Base-by-base conservation (phyloP, 73 alveolate genomes). In the Halteria grandinella region DNA sequence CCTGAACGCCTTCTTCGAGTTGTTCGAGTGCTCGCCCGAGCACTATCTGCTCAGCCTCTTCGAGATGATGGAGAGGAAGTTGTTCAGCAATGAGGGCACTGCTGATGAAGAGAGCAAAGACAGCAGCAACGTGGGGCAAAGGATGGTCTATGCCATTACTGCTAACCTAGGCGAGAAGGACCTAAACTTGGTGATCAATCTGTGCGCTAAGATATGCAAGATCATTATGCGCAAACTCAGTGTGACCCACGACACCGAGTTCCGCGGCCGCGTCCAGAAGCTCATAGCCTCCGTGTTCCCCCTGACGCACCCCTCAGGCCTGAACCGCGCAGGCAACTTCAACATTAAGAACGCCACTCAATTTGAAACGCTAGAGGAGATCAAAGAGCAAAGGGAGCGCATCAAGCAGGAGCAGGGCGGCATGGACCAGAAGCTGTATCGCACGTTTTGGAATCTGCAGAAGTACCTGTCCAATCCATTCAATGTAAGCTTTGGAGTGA, bases 361-460 rank as follows among this genome's bases (percentile, higher is more conserved):
- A 20, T 41, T 87, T 1, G 88, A 79, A 52, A 69, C 69, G 41
- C 72, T 55, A 32, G 79, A 71, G 48, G 76, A 87, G 33, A 39
- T 53, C 31, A 69, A 62, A 36, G 51, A 79, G 15, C 75, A 73
- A 47, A 71, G 70, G 21, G 78, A 72, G n/a, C n/a, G 52, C 25
- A 36, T n/a, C 43, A 49, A 39, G 77, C 66, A 28, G 14, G 37
- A 28, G 25, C 63, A 55, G 34, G 40, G 60, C 62, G 14, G 44
- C 18, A 53, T 17, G 44, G 86, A 54, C 48, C 80, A 41, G 49
- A 73, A 45, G 2, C 59, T 84, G 55, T 92, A 88, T 77, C 83
- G 88, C 75, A 92, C 81, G 70, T 92, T 92, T 55, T 92, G 98
- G 98, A 73, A 14, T 32, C 66, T 92, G 36, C 90, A 92, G 70